Conservation (phyloP, 495 filamentous ascomycete genomes). For the Aspergillus bridgeri region DNA sequence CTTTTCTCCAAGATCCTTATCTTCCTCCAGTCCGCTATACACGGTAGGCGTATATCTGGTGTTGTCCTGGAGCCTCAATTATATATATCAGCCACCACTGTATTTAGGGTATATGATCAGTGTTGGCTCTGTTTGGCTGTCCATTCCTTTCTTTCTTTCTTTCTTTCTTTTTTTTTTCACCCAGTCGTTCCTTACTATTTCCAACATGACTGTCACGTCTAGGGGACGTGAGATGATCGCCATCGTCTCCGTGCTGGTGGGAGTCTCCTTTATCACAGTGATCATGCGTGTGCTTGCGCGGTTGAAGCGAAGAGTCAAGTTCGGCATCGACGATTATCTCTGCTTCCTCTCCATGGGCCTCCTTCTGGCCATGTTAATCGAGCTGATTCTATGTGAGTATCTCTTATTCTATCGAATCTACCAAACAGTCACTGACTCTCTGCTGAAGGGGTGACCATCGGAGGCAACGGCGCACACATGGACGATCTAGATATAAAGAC, state of each 20-base stretch:
- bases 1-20: slow-evolving; percentile 10
- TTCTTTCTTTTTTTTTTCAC: slow-evolving; percentile 3
- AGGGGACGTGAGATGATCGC: slow-evolving; percentile 36
- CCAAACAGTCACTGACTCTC: slow-evolving; percentile 6
- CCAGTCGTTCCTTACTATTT: slow-evolving; percentile 1
- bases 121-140: slow-evolving; percentile 6
- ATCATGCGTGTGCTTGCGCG: slow-evolving; percentile 38
- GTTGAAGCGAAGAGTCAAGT: slow-evolving; percentile 32
- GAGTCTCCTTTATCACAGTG: slow-evolving; percentile 34
- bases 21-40: slow-evolving; percentile 6
- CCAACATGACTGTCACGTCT: slow-evolving; percentile 28
- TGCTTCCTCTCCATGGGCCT: slow-evolving; percentile 30
- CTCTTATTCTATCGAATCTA: too few relatives aligned
- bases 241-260: slow-evolving; percentile 36
- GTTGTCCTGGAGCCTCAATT: slow-evolving; percentile 4
- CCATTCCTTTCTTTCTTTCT: background rate
- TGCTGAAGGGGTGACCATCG: slow-evolving; percentile 34
- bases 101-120: background rate
- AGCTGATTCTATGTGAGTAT: slow-evolving; percentile 36
- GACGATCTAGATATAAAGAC: slow-evolving; percentile 20
- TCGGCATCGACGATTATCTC: slow-evolving; percentile 43
- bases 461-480: slow-evolving; percentile 33
- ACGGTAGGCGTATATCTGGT: background rate
- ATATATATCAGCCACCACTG: too few relatives aligned
- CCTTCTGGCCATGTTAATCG: slow-evolving; percentile 34